phyloP scores from a whole-genome alignment of 257 asterid species.

The Solanum arcanum region DNA sequence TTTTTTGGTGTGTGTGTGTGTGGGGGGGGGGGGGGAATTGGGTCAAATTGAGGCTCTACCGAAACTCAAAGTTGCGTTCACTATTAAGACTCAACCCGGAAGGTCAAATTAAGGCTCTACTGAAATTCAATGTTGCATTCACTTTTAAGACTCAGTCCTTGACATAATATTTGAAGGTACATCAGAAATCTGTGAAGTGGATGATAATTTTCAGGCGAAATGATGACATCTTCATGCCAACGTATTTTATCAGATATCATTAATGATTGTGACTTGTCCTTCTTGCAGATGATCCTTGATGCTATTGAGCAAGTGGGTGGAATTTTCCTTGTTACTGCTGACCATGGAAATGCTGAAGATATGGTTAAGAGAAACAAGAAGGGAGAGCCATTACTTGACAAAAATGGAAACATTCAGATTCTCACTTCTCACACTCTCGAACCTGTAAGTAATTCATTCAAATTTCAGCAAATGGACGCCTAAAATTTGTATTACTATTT shows the following conservation, averaged over 20 bases:
- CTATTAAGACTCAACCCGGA: no score
- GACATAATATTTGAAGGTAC: background rate
- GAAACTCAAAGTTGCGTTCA: no score
- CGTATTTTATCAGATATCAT: background rate
- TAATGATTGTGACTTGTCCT: background rate
- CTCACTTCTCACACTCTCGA: constrained; percentile 88
- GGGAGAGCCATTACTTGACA: constrained; percentile 88
- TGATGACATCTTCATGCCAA: background rate
- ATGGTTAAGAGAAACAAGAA: constrained; percentile 98
- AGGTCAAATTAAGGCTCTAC: background rate
- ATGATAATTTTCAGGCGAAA: background rate
- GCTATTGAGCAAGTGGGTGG: constrained; percentile 93
- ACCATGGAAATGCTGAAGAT: constrained; percentile 98
- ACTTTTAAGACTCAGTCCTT: background rate
- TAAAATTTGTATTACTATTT: background rate
- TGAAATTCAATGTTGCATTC: background rate
- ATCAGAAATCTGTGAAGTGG: background rate
- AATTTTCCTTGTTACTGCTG: constrained; percentile 89
- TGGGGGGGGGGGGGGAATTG: no score
- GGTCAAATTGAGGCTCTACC: no score
- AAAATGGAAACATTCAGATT: constrained; percentile 71
- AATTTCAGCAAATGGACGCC: background rate
- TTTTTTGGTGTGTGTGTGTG: background rate
- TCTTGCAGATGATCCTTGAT: constrained; percentile 67
- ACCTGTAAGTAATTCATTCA: constrained; percentile 50